A percentile compares a stretch with the other conserved stretches of the same genome.
Conservation (phyloP, 495 filamentous ascomycete species). For the Glutinoglossum americanum region DNA sequence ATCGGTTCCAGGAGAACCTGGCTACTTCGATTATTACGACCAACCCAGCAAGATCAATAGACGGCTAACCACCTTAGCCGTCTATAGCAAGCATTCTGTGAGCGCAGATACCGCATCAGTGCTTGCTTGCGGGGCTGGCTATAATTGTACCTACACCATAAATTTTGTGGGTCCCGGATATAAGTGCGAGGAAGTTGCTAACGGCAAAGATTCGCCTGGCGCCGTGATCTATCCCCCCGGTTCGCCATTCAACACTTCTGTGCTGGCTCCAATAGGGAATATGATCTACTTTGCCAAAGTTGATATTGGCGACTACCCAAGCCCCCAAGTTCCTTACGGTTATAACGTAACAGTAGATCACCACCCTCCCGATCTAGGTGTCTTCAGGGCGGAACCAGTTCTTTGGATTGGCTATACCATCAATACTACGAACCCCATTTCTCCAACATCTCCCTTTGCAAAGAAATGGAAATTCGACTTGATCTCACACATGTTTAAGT, state of each 20-base stretch:
- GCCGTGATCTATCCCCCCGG: slow-evolving; percentile 4
- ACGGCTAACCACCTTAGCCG: slow-evolving; percentile 11
- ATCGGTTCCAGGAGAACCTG: not conserved
- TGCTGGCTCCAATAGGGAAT: slow-evolving; percentile 14
- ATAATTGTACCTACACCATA: slow-evolving; percentile 18
- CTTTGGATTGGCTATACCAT: slow-evolving; percentile 19
- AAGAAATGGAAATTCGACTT: slow-evolving; percentile 12
- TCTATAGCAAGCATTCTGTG: slow-evolving; percentile 11
- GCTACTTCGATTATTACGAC: slow-evolving; percentile 16
- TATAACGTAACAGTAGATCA: not conserved
- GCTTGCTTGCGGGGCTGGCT: slow-evolving; percentile 7
- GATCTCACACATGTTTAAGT: slow-evolving; percentile 14
- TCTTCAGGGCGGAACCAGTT: slow-evolving; percentile 16
- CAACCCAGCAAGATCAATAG: slow-evolving; percentile 14
- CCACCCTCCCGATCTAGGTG: slow-evolving; percentile 7
- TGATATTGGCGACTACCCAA: slow-evolving; percentile 11
- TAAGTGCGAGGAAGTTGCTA: slow-evolving; percentile 15
- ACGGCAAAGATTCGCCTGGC: slow-evolving; percentile 3
- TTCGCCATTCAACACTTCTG: slow-evolving; percentile 7
- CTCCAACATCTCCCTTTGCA: slow-evolving; percentile 1
- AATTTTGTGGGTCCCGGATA: slow-evolving; percentile 18
- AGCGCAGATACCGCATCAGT: not conserved
- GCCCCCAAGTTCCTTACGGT: not conserved
- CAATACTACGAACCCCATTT: slow-evolving; percentile 13
- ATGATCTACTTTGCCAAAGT: slow-evolving; percentile 13